Percentiles rank a stretch among this genome's conserved stretches.
phyloP scores from a whole-genome alignment of 2,329 filamentous ascomycete species.

The Cladosporium sp. region DNA sequence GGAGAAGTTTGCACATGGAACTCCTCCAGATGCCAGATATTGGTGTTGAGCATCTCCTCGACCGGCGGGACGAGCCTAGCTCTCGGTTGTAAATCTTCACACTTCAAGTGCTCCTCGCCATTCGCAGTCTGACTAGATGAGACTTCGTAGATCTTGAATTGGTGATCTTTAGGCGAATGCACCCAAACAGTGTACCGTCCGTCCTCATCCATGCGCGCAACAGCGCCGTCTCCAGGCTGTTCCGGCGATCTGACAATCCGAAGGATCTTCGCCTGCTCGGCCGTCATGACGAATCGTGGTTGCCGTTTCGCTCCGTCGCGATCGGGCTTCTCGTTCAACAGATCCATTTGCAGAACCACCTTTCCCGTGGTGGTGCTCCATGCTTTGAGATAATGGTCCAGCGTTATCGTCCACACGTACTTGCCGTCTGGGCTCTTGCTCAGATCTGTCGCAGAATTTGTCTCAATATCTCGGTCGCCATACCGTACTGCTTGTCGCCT shows the following conservation, averaged over 20 bases:
- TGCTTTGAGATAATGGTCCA: constrained; percentile 82
- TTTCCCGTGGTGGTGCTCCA: constrained; percentile 84
- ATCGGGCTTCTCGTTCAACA: constrained; percentile 56
- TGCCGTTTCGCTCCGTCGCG: constrained; percentile 40
- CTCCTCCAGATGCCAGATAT: constrained; percentile 46
- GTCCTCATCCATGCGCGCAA: constrained; percentile 13
- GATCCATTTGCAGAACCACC: constrained; percentile 68
- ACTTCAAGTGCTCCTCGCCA: constrained; percentile 14
- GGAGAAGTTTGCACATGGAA: constrained; percentile 37
- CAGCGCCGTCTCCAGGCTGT: constrained; percentile 37
- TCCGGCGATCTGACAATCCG: constrained; percentile 60
- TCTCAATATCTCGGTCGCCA: constrained; percentile 59
- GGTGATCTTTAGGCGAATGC: constrained; percentile 80
- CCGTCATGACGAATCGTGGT: constrained; percentile 69
- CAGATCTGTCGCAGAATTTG: constrained; percentile 60
- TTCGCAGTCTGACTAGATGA: constrained; percentile 3
- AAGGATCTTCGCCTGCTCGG: constrained; percentile 69
- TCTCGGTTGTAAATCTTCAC: constrained; percentile 49
- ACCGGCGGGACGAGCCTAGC: constrained; percentile 57
- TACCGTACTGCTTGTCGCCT: constrained; percentile 58
- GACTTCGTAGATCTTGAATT: constrained; percentile 94
- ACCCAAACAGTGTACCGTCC: constrained; percentile 61
- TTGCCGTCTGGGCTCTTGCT: constrained; percentile 41
- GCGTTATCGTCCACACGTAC: constrained; percentile 69
- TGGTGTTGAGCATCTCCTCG: constrained; percentile 44